phyloP scores from a whole-genome alignment of 176 grass and related monocot genomes.

The Bromus sterilis region DNA sequence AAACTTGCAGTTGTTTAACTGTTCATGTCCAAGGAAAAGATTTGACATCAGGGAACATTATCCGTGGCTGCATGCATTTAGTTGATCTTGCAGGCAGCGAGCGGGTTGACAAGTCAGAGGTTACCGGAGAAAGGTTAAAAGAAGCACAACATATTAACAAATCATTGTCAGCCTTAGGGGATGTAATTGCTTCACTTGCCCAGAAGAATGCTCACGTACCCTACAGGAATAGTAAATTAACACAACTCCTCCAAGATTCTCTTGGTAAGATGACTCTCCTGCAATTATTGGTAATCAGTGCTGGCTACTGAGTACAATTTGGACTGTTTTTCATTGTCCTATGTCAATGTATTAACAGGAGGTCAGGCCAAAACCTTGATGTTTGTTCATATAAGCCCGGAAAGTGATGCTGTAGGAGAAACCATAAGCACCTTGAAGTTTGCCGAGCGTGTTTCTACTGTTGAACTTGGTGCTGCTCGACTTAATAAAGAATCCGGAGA shows the following conservation, averaged over 20 bases:
- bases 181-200: constrained; percentile 92
- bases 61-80: constrained; percentile 98
- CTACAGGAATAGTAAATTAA: constrained; percentile 99
- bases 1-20: constrained; percentile 80
- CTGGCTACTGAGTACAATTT: background rate
- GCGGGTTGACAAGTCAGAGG: constrained; percentile 95
- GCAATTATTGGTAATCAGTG: background rate
- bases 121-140: constrained; percentile 88
- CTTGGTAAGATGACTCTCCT: constrained; percentile 62
- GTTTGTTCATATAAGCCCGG: constrained; percentile 99
- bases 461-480: constrained; percentile 94
- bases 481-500: constrained; percentile 95
- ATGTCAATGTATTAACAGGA: constrained; percentile 36
- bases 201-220: constrained; percentile 88
- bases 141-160: constrained; percentile 99
- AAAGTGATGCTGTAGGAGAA: constrained; percentile 86
- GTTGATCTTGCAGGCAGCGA: constrained; percentile 98
- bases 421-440: constrained; percentile 98
- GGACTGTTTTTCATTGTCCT: background rate
- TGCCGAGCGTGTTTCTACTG: constrained; percentile 93
- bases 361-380: constrained; percentile 99
- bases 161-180: constrained; percentile 96
- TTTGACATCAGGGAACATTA: constrained; percentile 60
- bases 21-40: constrained; percentile 99
- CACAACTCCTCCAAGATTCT: constrained; percentile 98